Percentiles rank a stretch among this genome's conserved stretches.
phyloP scores from a whole-genome alignment of 2,329 filamentous ascomycete species.

The Ampelomyces quisqualis region DNA sequence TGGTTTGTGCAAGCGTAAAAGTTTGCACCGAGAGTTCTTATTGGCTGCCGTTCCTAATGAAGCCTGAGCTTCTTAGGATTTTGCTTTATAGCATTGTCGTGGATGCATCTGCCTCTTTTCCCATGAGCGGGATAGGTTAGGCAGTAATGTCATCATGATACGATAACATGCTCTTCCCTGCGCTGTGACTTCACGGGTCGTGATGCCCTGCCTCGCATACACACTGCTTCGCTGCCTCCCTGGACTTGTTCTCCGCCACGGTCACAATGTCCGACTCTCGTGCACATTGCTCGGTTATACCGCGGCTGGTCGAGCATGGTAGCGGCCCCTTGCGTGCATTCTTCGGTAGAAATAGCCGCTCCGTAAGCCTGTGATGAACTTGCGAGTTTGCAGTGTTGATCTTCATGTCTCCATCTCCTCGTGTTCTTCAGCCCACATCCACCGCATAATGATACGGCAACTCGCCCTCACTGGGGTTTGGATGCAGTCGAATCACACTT shows the following conservation, averaged over 20 bases:
- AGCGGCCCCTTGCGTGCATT: no score
- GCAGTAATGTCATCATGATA: constrained; percentile 38
- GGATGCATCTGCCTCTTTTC: constrained; percentile 18
- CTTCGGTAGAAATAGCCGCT: neutral
- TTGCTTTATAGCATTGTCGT: constrained; percentile 23
- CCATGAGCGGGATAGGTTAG: constrained; percentile 20
- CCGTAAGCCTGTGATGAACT: neutral
- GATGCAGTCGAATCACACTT: constrained; percentile 31
- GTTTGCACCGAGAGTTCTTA: constrained; percentile 30
- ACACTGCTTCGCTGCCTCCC: neutral
- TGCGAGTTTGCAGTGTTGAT: neutral
- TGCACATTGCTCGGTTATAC: no score
- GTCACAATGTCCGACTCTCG: neutral
- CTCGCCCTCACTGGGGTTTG: constrained; percentile 29
- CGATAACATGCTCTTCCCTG: constrained; percentile 8
- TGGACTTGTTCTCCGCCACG: neutral
- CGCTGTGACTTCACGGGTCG: neutral
- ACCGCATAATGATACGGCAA: constrained; percentile 36
- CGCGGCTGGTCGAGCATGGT: no score
- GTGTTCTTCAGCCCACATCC: constrained; percentile 12
- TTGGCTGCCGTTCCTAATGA: constrained; percentile 35
- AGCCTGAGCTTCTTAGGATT: constrained; percentile 29
- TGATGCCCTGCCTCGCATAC: neutral
- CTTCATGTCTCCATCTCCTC: no score
- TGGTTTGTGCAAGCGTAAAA: constrained; percentile 29